phyloP scores from a whole-genome alignment of 805 yeast genomes.

The Candida patagonica region DNA sequence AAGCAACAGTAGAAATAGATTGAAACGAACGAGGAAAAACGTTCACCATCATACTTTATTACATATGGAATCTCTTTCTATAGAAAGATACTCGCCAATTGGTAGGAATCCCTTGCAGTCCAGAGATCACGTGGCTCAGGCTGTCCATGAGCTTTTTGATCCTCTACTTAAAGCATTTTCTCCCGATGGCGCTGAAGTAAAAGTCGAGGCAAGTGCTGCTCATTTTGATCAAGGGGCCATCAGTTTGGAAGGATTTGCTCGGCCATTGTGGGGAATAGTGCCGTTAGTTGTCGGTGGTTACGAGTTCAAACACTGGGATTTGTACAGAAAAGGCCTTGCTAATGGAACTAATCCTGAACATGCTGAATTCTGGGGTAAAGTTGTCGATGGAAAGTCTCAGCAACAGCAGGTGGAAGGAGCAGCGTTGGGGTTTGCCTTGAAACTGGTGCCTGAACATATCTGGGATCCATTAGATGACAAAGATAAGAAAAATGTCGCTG shows the following conservation, averaged over 20 bases:
- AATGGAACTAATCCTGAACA: constrained; percentile 25
- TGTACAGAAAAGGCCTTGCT: constrained; percentile 21
- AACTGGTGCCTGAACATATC: constrained; percentile 20
- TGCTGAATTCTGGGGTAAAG: constrained; percentile 25
- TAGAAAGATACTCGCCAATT: no score
- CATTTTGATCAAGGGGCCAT: constrained; percentile 21
- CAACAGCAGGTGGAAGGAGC: constrained; percentile 28
- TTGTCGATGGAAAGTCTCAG: constrained; percentile 6
- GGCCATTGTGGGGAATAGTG: constrained; percentile 28
- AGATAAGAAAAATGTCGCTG: constrained; percentile 16
- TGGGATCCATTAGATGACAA: constrained; percentile 23
- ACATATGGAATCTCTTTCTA: no score
- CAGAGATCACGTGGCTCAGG: constrained; percentile 10
- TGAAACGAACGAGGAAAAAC: no score
- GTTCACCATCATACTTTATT: no score
- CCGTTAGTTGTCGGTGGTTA: constrained; percentile 21
- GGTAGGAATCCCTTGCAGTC: constrained; percentile 15
- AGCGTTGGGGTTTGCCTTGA: constrained; percentile 24
- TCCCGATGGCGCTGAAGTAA: constrained; percentile 11
- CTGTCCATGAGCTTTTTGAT: constrained; percentile 9
- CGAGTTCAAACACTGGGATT: constrained; percentile 21
- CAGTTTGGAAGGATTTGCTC: constrained; percentile 25
- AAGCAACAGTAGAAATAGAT: no score
- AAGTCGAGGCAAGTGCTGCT: constrained; percentile 20
- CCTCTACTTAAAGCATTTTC: constrained; percentile 12